phyloP scores from a whole-genome alignment of 371 early-diverging fungal genomes.

The Syncephalastrum contaminatum region DNA sequence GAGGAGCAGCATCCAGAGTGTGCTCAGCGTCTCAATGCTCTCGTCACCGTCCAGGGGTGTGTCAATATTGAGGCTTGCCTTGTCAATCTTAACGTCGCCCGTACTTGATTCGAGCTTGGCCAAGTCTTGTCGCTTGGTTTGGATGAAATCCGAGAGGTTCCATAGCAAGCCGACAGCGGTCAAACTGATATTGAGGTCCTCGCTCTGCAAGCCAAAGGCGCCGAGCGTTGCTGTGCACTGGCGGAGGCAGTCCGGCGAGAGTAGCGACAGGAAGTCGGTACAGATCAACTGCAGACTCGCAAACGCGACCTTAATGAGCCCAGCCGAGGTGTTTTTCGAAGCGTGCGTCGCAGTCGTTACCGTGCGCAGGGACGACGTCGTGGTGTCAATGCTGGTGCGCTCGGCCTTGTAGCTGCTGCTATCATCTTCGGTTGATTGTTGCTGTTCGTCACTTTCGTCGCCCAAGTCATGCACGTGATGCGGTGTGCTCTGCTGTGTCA shows the following conservation, averaged over 20 bases:
- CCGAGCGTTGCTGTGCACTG: constrained; percentile 84
- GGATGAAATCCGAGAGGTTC: constrained; percentile 83
- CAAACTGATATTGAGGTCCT: constrained; percentile 93
- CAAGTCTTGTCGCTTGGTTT: constrained; percentile 64
- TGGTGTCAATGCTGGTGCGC: constrained; percentile 34
- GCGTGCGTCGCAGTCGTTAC: constrained; percentile 14
- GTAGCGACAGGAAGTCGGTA: constrained; percentile 85
- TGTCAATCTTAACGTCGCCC: constrained; percentile 27
- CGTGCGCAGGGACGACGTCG: constrained; percentile 22
- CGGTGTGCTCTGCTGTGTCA: constrained; percentile 21
- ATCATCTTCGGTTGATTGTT: constrained; percentile 8
- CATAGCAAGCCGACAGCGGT: constrained; percentile 93
- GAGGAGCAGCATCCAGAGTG: constrained; percentile 87
- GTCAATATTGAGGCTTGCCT: constrained; percentile 35
- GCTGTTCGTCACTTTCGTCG: constrained; percentile 15
- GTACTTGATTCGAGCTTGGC: constrained; percentile 18
- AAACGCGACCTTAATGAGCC: constrained; percentile 86
- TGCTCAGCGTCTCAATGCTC: constrained; percentile 52
- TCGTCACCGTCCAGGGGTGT: constrained; percentile 39
- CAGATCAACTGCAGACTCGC: constrained; percentile 95
- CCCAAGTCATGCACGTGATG: constrained; percentile 1
- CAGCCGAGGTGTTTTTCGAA: constrained; percentile 20
- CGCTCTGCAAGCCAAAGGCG: constrained; percentile 80
- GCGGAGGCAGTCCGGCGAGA: constrained; percentile 74
- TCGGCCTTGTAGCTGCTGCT: constrained; percentile 11